Conservation (phyloP, 2,329 filamentous ascomycete genomes). For the Fusarium brevicatenulatum region DNA sequence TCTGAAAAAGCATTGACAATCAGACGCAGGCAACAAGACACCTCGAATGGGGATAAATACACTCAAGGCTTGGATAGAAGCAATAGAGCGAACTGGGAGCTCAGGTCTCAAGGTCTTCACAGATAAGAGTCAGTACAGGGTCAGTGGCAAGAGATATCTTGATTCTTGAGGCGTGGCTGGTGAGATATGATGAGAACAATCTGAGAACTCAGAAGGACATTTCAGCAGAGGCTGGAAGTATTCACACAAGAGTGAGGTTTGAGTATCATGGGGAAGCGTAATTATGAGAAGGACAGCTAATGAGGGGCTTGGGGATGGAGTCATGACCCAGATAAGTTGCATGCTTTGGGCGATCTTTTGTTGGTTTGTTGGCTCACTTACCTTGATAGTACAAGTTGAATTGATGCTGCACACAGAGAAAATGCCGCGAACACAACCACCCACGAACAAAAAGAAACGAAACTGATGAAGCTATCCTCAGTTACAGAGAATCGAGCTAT, state of each 20-base stretch:
- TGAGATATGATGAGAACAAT: neutral
- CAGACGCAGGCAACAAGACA: conserved; percentile 29
- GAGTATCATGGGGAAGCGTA: conserved; percentile 2
- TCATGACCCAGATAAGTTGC: conserved; percentile 22
- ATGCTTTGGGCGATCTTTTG: conserved; percentile 19
- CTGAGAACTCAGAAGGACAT: neutral
- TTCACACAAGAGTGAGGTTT: neutral
- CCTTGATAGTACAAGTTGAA: conserved; percentile 17
- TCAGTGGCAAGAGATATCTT: neutral
- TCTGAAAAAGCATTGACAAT: conserved; percentile 42
- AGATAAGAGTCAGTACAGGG: conserved; percentile 1
- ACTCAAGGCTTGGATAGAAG: conserved; percentile 1
- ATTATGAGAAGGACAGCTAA: conserved; percentile 9
- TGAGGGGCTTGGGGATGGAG: conserved; percentile 35
- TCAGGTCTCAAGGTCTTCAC: conserved; percentile 3
- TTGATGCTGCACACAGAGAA: neutral
- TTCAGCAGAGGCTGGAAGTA: neutral
- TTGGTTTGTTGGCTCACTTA: conserved; percentile 12
- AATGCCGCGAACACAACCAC: neutral
- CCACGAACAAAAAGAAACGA: neutral
- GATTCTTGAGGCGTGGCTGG: neutral
- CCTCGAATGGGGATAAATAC: conserved; percentile 15
- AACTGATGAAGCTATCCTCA: neutral
- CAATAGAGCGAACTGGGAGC: neutral
- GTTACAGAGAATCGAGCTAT: neutral